Evolutionary conservation across 2,329 filamentous ascomycete species (phyloP), one percentile per base, ranked within the genome.

Genomic region (Alternaria viburni): DNA sequence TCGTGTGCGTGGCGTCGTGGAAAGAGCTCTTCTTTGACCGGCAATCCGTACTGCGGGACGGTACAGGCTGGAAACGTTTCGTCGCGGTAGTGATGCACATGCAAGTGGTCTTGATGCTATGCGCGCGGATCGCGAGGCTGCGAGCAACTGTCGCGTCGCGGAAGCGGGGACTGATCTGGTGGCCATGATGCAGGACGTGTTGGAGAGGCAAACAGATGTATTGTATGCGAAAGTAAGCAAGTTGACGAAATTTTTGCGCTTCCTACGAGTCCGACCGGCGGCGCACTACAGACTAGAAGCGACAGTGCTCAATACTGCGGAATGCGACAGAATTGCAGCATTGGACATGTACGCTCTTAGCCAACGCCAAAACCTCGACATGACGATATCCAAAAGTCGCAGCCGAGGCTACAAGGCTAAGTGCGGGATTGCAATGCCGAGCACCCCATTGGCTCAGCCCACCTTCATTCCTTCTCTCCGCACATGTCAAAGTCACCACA

Each of bases 21-120:
- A 77, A 17, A 81, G 68, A 32, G 77, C 70, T 66, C 80, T 71
- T 67, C 78, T 67, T 63, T 81, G 80, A 17, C 78, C 78, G 17
- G 77, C 78, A 62, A 81, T 73, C 43, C 76, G 78, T 19, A 77
- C 23, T 47, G 77, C 78, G 17, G 79, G 78, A 32, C 73, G 69
- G 61, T 74, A 74, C 51, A 65, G 62, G 41, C 66, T 63, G 66
- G 65, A 71, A n/a, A 64, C 28, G 12, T 41, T 61, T 25, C 57
- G 69, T 52, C 67, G 64, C 41, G 51, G 66, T 50, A 60, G 67
- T 44, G 73, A 46, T 30, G 67, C 61, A 54, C 56, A 70, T 47
- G 65, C 54, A 28, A 76, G 66, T n/a, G 69, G 57, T 25, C 69
- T 71, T 50, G 69, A 54, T 17, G 69, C 54, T 28, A 69, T 57